Conservation (phyloP, 352 stramenopile species). For the Discostella stelligera region DNA sequence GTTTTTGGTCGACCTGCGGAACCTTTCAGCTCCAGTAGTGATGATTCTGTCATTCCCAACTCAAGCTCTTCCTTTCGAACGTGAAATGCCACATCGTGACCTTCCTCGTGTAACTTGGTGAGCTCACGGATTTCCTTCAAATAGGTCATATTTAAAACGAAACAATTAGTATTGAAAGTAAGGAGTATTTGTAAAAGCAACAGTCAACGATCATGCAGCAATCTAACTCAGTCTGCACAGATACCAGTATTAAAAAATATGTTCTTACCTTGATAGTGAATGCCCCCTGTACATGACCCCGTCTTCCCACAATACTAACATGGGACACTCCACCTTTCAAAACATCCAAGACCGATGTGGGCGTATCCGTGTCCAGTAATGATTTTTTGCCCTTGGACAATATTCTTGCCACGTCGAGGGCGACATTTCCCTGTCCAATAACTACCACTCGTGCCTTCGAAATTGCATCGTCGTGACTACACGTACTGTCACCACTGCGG, state of each 20-base stretch:
- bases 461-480: not conserved
- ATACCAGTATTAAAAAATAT: not conserved
- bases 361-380: slow-evolving; percentile 83
- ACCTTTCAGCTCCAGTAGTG: slow-evolving; percentile 87
- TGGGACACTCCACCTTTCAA: slow-evolving; percentile 80
- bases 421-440: slow-evolving; percentile 96
- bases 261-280: slow-evolving; percentile 95
- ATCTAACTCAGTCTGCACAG: not conserved
- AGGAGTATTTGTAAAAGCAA: not conserved
- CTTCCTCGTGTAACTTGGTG: slow-evolving; percentile 66
- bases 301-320: slow-evolving; percentile 90
- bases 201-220: too few species aligned
- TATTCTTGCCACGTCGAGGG: slow-evolving; percentile 94
- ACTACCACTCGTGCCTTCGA: slow-evolving; percentile 85
- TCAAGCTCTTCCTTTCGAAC: slow-evolving; percentile 88
- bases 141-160: not conserved
- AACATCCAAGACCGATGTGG: slow-evolving; percentile 86
- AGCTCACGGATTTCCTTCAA: slow-evolving; percentile 75
- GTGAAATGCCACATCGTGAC: slow-evolving; percentile 83
- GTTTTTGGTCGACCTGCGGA: slow-evolving; percentile 65
- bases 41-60: slow-evolving; percentile 85
- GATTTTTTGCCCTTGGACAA: slow-evolving; percentile 89
- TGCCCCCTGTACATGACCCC: slow-evolving; percentile 92
- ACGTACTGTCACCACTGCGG: too few species aligned
- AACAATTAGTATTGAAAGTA: not conserved